Evolutionary conservation across 2,329 filamentous ascomycete genomes (phyloP), one percentile per base, ranked within the genome.

Genomic region (Arthrobotrys sinensis): DNA sequence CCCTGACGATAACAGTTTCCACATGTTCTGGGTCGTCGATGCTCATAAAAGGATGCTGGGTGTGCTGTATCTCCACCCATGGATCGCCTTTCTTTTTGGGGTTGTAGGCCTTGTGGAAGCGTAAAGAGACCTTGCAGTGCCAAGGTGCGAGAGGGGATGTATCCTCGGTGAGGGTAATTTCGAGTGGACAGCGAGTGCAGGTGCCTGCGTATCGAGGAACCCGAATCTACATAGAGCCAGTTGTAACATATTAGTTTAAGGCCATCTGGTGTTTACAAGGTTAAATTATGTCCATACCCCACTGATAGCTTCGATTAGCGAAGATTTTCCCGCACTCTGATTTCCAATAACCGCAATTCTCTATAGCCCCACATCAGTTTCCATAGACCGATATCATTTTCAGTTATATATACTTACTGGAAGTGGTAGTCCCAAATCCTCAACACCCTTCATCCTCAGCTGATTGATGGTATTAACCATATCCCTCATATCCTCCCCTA

Each of bases 391-490:
- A 19, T 19, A 36, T 6, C 34, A 34, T 19, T n/a, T n/a, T n/a
- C 1, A 3, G 62, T 1, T 32, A 38, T n/a, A 12, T 40, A 16
- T 24, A 10, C 55, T 62, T 64, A 72, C 75, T 7, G 81, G 81
- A 12, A 82, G 57, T 0, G 80, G 80, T 19, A 82, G 24, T 0
- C 81, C 81, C 10, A 82, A 63, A 62, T 81, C 81, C 52, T 82
- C 81, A 10, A 82, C 79, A 21, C 81, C 81, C 2, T 81, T 80
- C 12, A 80, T 76, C 43, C 81, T 72, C 19, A 82, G 50, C 50
- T 80, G 68, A 50, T 81, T 82, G 4, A 82, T 80, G 24, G 81
- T 78, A 67, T 81, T 80, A 12, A 82, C 81, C 81, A 82, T 82
- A 12, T 80, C 71, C n/a, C 81, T 63, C 81, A 82, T 82, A 1